Conservation (phyloP, 768 basidiomycete species). For the Rhodosporidiobolus odoratus region DNA sequence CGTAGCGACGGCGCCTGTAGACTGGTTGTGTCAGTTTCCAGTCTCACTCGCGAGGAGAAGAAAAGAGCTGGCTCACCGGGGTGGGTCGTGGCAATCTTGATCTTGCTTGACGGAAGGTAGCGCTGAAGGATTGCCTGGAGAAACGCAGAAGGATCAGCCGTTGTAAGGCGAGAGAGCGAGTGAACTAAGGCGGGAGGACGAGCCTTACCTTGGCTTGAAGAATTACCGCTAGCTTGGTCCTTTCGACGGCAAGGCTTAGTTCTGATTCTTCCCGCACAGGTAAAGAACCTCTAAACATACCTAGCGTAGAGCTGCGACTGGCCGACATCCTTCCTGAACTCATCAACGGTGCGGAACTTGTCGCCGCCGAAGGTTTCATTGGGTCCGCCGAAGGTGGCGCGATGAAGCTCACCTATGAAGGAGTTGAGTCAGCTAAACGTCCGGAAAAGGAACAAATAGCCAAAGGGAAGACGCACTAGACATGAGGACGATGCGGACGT, state of each 20-base stretch:
- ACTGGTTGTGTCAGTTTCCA: no score
- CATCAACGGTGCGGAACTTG: constrained; percentile 18
- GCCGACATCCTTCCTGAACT: constrained; percentile 28
- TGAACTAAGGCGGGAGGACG: no score
- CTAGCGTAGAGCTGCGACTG: not conserved
- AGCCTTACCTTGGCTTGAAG: constrained; percentile 7
- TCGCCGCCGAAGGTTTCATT: constrained; percentile 5
- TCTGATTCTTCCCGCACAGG: no score
- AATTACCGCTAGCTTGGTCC: constrained; percentile 24
- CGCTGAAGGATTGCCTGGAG: constrained; percentile 20
- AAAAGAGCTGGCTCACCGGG: constrained; percentile 4
- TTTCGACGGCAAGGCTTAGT: no score
- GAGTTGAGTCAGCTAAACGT: no score
- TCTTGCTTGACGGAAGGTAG: constrained; percentile 13
- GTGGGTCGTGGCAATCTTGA: constrained; percentile 20
- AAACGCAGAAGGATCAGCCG: not conserved
- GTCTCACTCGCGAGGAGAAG: not conserved
- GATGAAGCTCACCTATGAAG: constrained; percentile 20
- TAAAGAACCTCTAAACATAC: not conserved
- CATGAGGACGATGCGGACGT: constrained; percentile 29
- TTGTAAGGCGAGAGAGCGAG: not conserved
- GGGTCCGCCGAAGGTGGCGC: constrained; percentile 22
- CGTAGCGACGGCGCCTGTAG: not conserved
- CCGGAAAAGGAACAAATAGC: not conserved
- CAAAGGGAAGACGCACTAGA: not conserved